A percentile compares a stretch with the other conserved stretches of the same genome.
Conservation (phyloP, 306 rosid species). For the Trifolium fragiferum region DNA sequence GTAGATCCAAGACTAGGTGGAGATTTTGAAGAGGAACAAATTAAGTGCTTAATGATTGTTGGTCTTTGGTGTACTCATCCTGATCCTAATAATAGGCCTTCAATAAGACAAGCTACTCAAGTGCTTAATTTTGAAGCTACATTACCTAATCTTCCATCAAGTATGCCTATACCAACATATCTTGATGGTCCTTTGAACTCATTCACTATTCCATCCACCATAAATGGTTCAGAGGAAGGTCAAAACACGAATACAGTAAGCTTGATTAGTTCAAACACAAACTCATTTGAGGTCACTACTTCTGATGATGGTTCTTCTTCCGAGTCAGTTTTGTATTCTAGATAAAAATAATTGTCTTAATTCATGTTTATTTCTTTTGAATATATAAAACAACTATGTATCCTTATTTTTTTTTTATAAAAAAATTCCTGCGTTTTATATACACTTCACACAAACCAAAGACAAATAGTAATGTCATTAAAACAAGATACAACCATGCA, state of each 20-base stretch:
- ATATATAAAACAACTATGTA: neutral
- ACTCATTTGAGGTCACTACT: conserved; percentile 4
- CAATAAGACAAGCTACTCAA: conserved; percentile 36
- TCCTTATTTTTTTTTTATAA: too few species aligned
- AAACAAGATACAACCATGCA: too few species aligned
- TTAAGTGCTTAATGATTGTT: conserved; percentile 35
- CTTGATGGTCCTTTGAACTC: neutral
- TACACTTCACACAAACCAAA: too few species aligned
- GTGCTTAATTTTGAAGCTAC: conserved; percentile 47
- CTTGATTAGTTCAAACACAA: conserved; percentile 10
- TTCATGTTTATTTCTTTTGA: conserved; percentile 1
- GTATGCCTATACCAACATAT: conserved; percentile 36
- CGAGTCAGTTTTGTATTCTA: conserved; percentile 6
- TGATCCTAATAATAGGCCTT: conserved; percentile 28
- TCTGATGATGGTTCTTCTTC: conserved; percentile 35
- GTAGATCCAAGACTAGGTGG: conserved; percentile 41
- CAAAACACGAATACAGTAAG: conserved; percentile 17
- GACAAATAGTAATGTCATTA: too few species aligned
- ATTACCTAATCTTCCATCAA: conserved; percentile 40
- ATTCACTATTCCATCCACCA: neutral
- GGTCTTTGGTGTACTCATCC: conserved; percentile 47
- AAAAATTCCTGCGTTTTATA: neutral
- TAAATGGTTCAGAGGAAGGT: neutral
- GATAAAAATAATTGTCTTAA: neutral
- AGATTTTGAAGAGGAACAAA: conserved; percentile 39